phyloP scores from a whole-genome alignment of 176 grass and related monocot genomes.

The Musa beccarii region DNA sequence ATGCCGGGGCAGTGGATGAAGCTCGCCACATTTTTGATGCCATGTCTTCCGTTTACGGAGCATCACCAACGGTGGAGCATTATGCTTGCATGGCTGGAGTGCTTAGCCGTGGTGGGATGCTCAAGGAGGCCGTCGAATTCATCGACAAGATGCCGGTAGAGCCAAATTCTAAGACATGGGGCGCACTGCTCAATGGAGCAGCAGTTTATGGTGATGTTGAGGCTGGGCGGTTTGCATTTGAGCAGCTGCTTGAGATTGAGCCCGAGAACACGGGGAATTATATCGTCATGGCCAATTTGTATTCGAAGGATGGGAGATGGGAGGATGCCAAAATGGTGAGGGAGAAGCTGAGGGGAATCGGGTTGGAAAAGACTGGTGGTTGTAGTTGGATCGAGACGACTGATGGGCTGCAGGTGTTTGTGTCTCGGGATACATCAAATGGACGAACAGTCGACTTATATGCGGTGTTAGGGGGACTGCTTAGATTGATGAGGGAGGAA shows the following conservation, averaged over 20 bases:
- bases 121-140: conserved; percentile 46
- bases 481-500: conserved; percentile 30
- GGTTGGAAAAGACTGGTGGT: conserved; percentile 46
- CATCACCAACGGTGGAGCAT: conserved; percentile 40
- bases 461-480: conserved; percentile 25
- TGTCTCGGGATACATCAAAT: conserved; percentile 21
- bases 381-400: conserved; percentile 53
- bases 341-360: conserved; percentile 43
- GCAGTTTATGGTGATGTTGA: conserved; percentile 43
- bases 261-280: conserved; percentile 63
- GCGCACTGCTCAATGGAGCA: conserved; percentile 49
- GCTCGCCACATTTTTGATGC: conserved; percentile 54
- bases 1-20: conserved; percentile 39
- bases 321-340: conserved; percentile 54
- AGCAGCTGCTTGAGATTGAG: conserved; percentile 43
- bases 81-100: conserved; percentile 57
- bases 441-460: background rate
- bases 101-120: conserved; percentile 45
- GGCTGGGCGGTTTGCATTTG: conserved; percentile 32
- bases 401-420: conserved; percentile 24
- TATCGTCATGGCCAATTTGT: conserved; percentile 62
- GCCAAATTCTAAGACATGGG: conserved; percentile 58
- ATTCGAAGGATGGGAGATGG: conserved; percentile 55
- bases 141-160: conserved; percentile 46
- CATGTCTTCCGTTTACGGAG: conserved; percentile 36